These are phyloP conservation scores for Sugiyamaella novakii DNA, from an alignment of 1,139 yeast genomes.

Conservation along the genomic window DNA sequence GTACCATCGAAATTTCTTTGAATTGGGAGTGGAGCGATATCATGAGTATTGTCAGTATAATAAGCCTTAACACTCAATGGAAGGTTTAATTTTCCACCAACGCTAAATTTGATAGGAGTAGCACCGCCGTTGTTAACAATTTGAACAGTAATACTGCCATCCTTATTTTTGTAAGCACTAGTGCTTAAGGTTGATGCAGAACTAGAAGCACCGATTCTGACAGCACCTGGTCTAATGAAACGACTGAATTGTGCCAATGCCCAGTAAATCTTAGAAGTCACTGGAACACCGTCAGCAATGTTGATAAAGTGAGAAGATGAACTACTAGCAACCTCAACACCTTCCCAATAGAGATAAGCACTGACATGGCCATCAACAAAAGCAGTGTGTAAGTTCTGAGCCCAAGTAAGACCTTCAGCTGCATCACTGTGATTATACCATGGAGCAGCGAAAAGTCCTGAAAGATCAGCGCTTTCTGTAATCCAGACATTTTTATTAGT, in stretches of 20 bases:
- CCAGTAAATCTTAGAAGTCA: constrained; percentile 15
- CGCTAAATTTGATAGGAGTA: background rate
- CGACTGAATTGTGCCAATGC: constrained; percentile 26
- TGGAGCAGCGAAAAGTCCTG: constrained; percentile 6
- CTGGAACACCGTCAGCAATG: constrained; percentile 2
- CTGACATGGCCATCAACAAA: constrained; percentile 20
- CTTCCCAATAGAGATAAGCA: constrained; percentile 20
- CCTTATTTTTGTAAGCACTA: constrained; percentile 15
- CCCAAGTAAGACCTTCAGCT: constrained; percentile 21
- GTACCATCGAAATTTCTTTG: constrained; percentile 4
- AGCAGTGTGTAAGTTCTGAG: constrained; percentile 17
- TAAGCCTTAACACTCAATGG: constrained; percentile 5
- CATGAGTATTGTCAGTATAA: constrained; percentile 6
- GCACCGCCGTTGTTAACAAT: constrained; percentile 14
- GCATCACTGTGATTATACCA: constrained; percentile 16
- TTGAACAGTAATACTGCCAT: constrained; percentile 15
- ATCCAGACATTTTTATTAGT: constrained; percentile 18
- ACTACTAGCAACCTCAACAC: constrained; percentile 17
- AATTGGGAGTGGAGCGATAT: constrained; percentile 5
- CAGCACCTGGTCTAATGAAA: constrained; percentile 28
- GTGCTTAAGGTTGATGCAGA: constrained; percentile 1
- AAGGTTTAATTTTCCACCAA: constrained; percentile 4
- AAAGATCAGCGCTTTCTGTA: constrained; percentile 17
- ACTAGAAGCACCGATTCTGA: constrained; percentile 14
- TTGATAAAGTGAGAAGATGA: constrained; percentile 16